Evolutionary conservation across 352 stramenopile genomes (phyloP).

Genomic region (Pythium dissotocum): DNA sequence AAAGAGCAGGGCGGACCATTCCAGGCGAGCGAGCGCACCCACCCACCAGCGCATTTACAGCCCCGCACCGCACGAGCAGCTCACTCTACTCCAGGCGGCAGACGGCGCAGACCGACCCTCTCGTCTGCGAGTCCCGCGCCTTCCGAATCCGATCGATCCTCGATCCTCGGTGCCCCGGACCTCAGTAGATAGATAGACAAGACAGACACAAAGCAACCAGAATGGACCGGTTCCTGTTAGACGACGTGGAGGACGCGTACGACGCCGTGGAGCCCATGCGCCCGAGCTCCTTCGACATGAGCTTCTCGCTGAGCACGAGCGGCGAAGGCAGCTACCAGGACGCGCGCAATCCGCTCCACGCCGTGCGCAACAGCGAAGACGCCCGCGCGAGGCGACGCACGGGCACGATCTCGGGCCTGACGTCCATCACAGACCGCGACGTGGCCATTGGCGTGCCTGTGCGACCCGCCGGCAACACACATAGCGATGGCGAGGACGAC

Average conservation of each 20-base stretch:
- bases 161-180: no score
- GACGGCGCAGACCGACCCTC: background rate
- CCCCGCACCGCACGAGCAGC: background rate
- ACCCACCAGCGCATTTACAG: no score
- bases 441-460: slow-evolving; percentile 13
- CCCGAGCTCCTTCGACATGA: slow-evolving; percentile 89
- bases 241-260: slow-evolving; percentile 78
- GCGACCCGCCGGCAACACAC: slow-evolving; percentile 29
- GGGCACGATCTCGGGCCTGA: slow-evolving; percentile 5
- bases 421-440: slow-evolving; percentile 38
- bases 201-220: no score
- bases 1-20: slow-evolving; percentile 20
- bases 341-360: slow-evolving; percentile 24
- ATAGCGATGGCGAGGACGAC: slow-evolving; percentile 11
- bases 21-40: background rate
- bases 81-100: background rate
- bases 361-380: slow-evolving; percentile 19
- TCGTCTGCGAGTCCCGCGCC: no score
- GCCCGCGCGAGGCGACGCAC: slow-evolving; percentile 25
- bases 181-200: background rate
- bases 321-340: slow-evolving; percentile 29
- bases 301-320: slow-evolving; percentile 67
- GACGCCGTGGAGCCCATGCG: slow-evolving; percentile 85
- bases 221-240: slow-evolving; percentile 84
- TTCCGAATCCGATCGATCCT: no score